Conservation (phyloP, 176 grass and related monocot species). For the Thinopyrum elongatum region DNA sequence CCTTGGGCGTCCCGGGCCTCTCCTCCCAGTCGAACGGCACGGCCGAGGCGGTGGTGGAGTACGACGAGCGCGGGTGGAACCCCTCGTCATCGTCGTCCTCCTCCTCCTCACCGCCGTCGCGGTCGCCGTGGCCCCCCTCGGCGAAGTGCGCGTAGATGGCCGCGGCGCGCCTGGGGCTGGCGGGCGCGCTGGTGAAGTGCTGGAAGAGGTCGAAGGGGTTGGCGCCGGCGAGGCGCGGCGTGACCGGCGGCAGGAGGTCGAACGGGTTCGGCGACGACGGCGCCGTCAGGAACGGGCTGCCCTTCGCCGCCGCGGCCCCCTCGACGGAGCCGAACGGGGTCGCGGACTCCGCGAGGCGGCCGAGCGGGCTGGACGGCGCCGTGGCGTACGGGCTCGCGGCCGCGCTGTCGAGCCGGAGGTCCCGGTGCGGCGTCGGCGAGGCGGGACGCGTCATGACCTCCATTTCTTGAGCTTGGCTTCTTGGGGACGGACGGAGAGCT, state of each 20-base stretch:
- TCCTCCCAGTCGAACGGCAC: constrained; percentile 94
- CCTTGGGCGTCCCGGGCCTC: constrained; percentile 81
- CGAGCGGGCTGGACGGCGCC: constrained; percentile 42
- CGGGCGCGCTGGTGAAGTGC: constrained; percentile 78
- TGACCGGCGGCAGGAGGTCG: constrained; percentile 33
- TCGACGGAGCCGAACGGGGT: constrained; percentile 36
- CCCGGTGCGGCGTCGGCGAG: constrained; percentile 14
- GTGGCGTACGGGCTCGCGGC: constrained; percentile 41
- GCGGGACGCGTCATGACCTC: constrained; percentile 21
- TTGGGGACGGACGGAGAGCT: background rate
- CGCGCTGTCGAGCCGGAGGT: constrained; percentile 25
- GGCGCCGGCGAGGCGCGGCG: constrained; percentile 39
- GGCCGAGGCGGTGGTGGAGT: constrained; percentile 32
- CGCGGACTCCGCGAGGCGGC: background rate
- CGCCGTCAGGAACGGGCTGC: constrained; percentile 35
- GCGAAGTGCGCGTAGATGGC: constrained; percentile 59
- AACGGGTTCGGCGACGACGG: constrained; percentile 43
- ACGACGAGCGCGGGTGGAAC: constrained; percentile 25
- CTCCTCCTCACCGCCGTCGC: background rate
- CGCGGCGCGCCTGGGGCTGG: constrained; percentile 71
- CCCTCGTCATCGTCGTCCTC: background rate
- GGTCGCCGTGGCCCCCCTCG: background rate
- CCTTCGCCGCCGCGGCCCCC: background rate
- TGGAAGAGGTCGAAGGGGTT: constrained; percentile 67
- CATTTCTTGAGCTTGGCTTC: constrained; percentile 11